Conservation (phyloP, 73 alveolate species). For the Breviolum minutum region DNA sequence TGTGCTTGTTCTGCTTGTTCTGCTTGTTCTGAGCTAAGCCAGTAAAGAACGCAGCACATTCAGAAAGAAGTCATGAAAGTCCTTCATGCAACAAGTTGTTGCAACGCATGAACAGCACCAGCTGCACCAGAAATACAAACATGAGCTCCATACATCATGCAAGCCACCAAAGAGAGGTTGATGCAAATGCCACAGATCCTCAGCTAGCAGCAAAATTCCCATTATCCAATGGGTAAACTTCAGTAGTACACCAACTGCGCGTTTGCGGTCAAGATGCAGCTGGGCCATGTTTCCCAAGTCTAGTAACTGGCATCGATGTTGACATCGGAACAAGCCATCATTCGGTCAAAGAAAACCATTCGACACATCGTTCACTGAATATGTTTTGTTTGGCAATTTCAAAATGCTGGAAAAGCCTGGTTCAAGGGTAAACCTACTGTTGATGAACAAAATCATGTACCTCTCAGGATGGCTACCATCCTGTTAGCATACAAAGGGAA, state of each 20-base stretch:
- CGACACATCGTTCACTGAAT: too few relatives aligned
- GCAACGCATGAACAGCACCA: not conserved
- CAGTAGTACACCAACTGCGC: not conserved
- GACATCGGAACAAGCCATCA: not conserved
- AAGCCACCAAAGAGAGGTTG: conserved; percentile 85
- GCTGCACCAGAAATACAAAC: too few relatives aligned
- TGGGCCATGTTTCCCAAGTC: conserved; percentile 89
- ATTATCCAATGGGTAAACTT: too few relatives aligned
- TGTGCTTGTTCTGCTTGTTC: not conserved
- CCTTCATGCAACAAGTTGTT: not conserved
- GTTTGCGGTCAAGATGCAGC: conserved; percentile 28
- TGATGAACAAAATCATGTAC: not conserved
- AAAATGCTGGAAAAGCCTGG: too few relatives aligned
- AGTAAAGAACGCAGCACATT: not conserved
- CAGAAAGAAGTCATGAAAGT: not conserved
- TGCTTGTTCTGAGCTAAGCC: not conserved
- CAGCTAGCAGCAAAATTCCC: not conserved
- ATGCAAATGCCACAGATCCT: conserved; percentile 92
- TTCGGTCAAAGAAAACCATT: too few relatives aligned
- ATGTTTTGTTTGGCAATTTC: too few relatives aligned
- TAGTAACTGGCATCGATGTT: conserved; percentile 42
- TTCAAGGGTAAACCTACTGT: not conserved
- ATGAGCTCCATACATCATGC: conserved; percentile 49
- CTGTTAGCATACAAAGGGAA: not conserved
- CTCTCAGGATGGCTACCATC: not conserved